Evolutionary conservation across 768 basidiomycete species (phyloP).

Genomic region (Auricularia sp.): DNA sequence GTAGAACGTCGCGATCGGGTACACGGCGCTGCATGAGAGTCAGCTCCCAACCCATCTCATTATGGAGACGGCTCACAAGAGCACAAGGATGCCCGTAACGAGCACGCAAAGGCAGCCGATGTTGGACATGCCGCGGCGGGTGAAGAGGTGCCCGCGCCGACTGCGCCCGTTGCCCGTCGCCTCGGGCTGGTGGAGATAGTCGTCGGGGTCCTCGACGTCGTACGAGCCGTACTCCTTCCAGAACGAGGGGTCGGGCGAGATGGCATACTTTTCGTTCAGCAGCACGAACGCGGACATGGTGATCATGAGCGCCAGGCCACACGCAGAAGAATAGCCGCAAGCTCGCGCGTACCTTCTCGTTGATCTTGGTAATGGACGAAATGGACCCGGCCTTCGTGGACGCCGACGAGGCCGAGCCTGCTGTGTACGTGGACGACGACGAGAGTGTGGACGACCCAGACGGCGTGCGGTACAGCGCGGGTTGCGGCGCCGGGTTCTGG

Average conservation of each 20-base stretch:
- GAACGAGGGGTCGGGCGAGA: constrained; percentile 59
- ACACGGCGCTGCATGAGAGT: constrained; percentile 37
- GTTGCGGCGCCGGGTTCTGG: neutral
- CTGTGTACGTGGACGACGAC: neutral
- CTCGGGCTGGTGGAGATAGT: constrained; percentile 66
- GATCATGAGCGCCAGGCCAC: constrained; percentile 6
- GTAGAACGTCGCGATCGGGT: constrained; percentile 53
- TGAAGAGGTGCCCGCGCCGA: constrained; percentile 48
- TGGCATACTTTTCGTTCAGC: constrained; percentile 43
- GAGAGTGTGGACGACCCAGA: neutral
- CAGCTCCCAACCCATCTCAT: constrained; percentile 12
- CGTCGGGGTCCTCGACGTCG: constrained; percentile 50
- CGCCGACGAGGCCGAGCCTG: neutral
- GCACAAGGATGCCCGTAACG: constrained; percentile 30
- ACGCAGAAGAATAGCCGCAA: too few relatives aligned
- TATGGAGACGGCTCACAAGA: constrained; percentile 34
- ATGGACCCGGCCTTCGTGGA: constrained; percentile 32
- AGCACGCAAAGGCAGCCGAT: constrained; percentile 59
- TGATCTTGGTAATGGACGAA: constrained; percentile 19
- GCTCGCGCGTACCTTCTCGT: constrained; percentile 36
- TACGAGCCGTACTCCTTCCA: constrained; percentile 64
- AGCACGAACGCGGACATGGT: neutral
- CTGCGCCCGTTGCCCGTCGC: constrained; percentile 42
- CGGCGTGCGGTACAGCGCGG: neutral
- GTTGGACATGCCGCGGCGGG: constrained; percentile 61